Evolutionary conservation across 176 grass and related monocot species (phyloP).

Genomic region (Eremochloa ophiuroides): DNA sequence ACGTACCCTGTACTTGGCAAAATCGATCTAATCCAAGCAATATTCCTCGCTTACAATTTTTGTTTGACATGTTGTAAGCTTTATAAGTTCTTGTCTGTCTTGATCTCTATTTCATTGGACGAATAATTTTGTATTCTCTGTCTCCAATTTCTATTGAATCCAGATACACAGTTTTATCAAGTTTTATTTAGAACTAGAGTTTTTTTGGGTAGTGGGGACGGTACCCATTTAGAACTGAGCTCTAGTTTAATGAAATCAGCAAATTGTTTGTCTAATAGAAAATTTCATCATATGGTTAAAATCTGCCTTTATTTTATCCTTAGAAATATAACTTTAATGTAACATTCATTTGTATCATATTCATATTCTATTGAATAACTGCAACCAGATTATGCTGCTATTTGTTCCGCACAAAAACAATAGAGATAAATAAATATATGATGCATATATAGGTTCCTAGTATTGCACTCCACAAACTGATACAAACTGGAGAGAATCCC

Average conservation of each 20-base stretch:
- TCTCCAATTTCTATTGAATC: background rate
- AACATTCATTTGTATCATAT: background rate
- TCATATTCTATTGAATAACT: too few species aligned
- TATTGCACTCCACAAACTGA: conserved; percentile 5
- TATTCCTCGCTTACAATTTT: background rate
- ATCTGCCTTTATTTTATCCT: background rate
- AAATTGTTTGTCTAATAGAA: background rate
- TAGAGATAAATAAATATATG: background rate
- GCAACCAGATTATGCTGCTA: background rate
- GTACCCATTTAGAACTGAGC: background rate
- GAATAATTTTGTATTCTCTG: background rate
- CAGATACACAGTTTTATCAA: background rate
- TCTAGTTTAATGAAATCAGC: background rate
- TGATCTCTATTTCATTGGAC: background rate
- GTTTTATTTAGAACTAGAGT: background rate
- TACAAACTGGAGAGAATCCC: too few species aligned
- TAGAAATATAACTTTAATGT: background rate
- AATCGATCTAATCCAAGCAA: background rate
- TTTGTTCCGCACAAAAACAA: background rate
- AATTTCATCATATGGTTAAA: background rate
- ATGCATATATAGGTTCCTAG: background rate
- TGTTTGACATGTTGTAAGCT: background rate
- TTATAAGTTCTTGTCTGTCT: background rate
- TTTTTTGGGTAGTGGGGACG: too few species aligned
- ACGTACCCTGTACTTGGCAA: background rate